Base-by-base conservation (phyloP, 2,329 filamentous ascomycete genomes). In the Fusarium coffeatum region DNA sequence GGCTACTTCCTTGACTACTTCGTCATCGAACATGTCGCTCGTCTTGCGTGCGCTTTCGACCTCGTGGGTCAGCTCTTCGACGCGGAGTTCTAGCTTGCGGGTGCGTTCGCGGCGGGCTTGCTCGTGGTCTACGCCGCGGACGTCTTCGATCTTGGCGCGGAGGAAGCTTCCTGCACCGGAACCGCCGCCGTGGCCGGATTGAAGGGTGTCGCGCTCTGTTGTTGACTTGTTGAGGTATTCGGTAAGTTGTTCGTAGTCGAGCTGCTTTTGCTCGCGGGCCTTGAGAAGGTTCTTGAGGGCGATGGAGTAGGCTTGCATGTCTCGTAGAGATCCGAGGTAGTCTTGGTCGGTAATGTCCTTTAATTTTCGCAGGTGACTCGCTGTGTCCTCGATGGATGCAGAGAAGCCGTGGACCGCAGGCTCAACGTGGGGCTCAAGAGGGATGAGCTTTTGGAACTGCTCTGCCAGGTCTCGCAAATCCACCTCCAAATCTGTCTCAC, bases 91-190 rank as follows among this genome's bases (percentile, higher is more conserved):
- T 6, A 98, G 86, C 80, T 96, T 97, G 62, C 96, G 90, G 54
- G 95, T 87, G 30, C 95, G 89, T 78, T 98, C 95, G 16, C 94
- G 89, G 3, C 94, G 90, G 16, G 92, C 90, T 76, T 97, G 93
- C 79, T 98, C 96, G 81, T 98, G 96, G 80, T 99, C 96, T 6
- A 99, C 94, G 16, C 96, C 96, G 20, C 96, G 90, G 68, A 98
- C 94, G 77, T 99, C 96, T 80, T 99, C 96, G 76, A 99, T 92
- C 81, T 98, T 98, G 78, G 92, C 91, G 46, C 94, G 92, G 72
- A 99, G 88, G 83, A 98, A 98, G 6, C 92, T 91, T 15, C 91
- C 92, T 0, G 94, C 92, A 1, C 94, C 94, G 8, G 70, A 93
- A 50, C 88, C 88, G 27, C 78, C 74, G 54, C 77, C 75, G 71